These are phyloP conservation scores for Magnusiomyces paraingens DNA, from an alignment of 1,139 yeast species.

Conservation along the genomic window DNA sequence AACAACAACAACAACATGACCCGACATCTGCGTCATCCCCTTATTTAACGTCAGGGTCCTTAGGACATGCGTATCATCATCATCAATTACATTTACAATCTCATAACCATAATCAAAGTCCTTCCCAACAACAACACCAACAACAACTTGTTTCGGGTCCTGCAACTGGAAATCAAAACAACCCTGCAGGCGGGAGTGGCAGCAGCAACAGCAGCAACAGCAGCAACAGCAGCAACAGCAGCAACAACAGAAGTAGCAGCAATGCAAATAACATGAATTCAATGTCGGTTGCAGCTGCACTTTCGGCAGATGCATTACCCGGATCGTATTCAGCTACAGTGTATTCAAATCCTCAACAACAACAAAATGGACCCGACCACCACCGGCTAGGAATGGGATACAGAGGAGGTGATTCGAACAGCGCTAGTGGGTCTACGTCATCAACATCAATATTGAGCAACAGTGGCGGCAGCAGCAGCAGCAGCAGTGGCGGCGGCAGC, in stretches of 20 bases:
- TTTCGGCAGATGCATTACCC: too few species aligned
- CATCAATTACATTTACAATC: not conserved
- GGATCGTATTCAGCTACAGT: too few species aligned
- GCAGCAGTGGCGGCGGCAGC: too few species aligned
- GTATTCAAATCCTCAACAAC: too few species aligned
- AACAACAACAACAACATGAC: conserved; percentile 2
- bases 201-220: not conserved
- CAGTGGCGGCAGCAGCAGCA: too few species aligned
- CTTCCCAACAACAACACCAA: not conserved
- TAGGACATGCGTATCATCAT: not conserved
- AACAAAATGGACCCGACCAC: too few species aligned
- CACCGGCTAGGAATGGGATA: too few species aligned
- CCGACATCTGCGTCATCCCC: not conserved
- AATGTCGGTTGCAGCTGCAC: too few species aligned
- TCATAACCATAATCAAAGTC: not conserved
- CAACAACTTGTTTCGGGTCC: not conserved
- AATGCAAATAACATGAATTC: not conserved
- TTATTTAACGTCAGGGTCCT: not conserved
- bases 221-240: not conserved
- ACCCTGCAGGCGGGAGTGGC: not conserved
- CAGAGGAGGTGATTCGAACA: too few species aligned
- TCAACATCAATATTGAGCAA: too few species aligned
- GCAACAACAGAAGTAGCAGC: not conserved
- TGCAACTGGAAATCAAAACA: not conserved
- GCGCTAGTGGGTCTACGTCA: too few species aligned